Conservation (phyloP, 2,329 filamentous ascomycete genomes). For the Botrytis pseudocinerea region DNA sequence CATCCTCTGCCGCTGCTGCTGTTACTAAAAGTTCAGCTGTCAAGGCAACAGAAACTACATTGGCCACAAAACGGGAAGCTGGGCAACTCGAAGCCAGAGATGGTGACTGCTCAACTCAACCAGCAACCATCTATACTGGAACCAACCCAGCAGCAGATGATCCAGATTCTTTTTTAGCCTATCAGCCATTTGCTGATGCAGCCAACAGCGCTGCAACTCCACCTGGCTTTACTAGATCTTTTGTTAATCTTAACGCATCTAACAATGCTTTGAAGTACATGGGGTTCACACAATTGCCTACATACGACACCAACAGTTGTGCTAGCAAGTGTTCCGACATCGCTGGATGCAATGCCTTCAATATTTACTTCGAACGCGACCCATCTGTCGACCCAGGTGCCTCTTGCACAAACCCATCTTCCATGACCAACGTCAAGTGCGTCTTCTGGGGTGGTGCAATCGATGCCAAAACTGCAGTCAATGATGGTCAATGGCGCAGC, state of each 20-base stretch:
- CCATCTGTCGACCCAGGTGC: constrained; percentile 39
- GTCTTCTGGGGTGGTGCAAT: constrained; percentile 41
- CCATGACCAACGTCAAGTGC: constrained; percentile 42
- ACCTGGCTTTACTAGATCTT: constrained; percentile 39
- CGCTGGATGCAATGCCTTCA: constrained; percentile 39
- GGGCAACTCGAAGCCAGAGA: background rate
- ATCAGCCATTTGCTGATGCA: constrained; percentile 29
- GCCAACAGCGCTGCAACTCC: constrained; percentile 38
- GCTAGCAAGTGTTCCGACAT: constrained; percentile 34
- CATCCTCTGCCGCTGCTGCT: background rate
- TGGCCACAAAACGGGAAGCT: background rate
- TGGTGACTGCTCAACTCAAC: background rate
- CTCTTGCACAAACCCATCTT: constrained; percentile 41
- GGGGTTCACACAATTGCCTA: constrained; percentile 34
- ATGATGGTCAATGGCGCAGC: constrained; percentile 40
- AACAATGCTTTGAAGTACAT: constrained; percentile 35
- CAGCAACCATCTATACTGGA: constrained; percentile 6
- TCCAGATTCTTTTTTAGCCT: constrained; percentile 38
- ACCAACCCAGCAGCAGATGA: constrained; percentile 39
- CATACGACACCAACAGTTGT: constrained; percentile 38
- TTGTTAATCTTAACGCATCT: constrained; percentile 38
- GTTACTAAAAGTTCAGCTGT: background rate
- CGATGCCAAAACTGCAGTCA: constrained; percentile 36
- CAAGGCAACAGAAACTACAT: background rate
- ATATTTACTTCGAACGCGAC: constrained; percentile 42